phyloP scores from a whole-genome alignment of 2,329 filamentous ascomycete species.

The Simplicillium sp. region DNA sequence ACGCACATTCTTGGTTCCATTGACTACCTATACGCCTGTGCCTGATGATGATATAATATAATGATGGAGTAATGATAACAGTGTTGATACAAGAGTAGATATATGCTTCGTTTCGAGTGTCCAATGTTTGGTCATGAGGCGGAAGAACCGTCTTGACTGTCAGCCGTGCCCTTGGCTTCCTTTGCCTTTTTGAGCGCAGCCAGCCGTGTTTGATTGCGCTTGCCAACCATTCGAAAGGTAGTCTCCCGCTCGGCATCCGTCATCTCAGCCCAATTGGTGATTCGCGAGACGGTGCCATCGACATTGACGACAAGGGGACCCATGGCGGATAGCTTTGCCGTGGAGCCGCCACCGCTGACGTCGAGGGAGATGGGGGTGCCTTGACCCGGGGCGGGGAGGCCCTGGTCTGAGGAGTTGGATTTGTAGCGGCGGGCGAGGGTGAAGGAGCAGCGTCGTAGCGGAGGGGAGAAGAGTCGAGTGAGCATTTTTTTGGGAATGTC shows the following conservation, averaged over 20 bases:
- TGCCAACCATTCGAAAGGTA: constrained; percentile 57
- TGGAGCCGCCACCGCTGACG: constrained; percentile 18
- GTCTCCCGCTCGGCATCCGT: constrained; percentile 56
- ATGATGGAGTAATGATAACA: too few species aligned
- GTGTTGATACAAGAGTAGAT: too few species aligned
- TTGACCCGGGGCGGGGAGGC: constrained; percentile 17
- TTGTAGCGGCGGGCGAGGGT: neutral
- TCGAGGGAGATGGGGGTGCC: constrained; percentile 17
- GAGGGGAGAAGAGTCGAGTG: too few species aligned
- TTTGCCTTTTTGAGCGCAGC: constrained; percentile 32
- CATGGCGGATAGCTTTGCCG: constrained; percentile 55
- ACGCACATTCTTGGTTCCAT: too few species aligned
- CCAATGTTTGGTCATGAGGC: too few species aligned
- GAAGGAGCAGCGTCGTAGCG: too few species aligned
- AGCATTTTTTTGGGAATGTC: too few species aligned
- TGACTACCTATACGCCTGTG: too few species aligned
- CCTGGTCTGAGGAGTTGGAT: constrained; percentile 1
- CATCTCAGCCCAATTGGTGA: constrained; percentile 68
- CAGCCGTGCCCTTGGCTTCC: neutral
- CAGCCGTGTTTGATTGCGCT: constrained; percentile 56
- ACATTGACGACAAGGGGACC: constrained; percentile 67
- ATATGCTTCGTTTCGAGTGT: too few species aligned
- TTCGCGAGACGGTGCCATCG: constrained; percentile 62
- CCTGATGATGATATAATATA: too few species aligned
- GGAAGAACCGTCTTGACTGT: too few species aligned